Percentiles rank a stretch among this genome's conserved stretches.
phyloP scores from a whole-genome alignment of 768 basidiomycete genomes.

The Termitomyces sp. region DNA sequence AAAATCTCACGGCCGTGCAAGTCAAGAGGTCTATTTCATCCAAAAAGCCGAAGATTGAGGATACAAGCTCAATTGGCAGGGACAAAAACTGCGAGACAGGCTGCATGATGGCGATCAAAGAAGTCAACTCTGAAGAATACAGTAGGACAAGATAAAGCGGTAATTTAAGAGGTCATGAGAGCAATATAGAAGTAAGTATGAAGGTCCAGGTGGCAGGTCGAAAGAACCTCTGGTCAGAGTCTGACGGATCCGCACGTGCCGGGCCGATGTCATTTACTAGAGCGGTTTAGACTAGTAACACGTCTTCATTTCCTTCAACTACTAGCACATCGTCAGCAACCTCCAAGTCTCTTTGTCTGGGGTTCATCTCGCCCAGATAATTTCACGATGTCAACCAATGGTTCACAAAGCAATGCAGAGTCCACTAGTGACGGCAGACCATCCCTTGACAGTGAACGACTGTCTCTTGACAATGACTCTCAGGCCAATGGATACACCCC shows the following conservation, averaged over 20 bases:
- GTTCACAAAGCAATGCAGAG: slow-evolving; percentile 21
- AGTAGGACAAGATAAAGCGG: not conserved
- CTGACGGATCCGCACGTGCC: not conserved
- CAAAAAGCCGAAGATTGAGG: slow-evolving; percentile 30
- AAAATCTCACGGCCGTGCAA: slow-evolving; percentile 25
- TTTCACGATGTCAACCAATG: slow-evolving; percentile 23
- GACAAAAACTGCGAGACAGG: slow-evolving; percentile 18
- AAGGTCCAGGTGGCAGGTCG: not conserved
- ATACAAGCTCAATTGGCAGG: slow-evolving; percentile 38
- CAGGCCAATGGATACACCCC: slow-evolving; percentile 26
- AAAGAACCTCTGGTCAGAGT: too few species aligned
- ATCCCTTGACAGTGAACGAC: slow-evolving; percentile 48
- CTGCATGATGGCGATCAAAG: not conserved
- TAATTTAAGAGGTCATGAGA: not conserved
- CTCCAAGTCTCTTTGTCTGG: not conserved
- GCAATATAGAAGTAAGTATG: not conserved
- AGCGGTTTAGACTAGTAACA: not conserved
- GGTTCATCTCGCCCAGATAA: not conserved
- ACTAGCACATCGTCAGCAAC: not conserved
- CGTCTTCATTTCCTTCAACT: not conserved
- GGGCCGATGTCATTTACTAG: too few species aligned
- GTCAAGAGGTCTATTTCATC: slow-evolving; percentile 31
- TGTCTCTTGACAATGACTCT: slow-evolving; percentile 27
- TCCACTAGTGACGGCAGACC: slow-evolving; percentile 30
- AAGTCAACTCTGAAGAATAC: not conserved